These are phyloP conservation scores for Puccinia triticina DNA, from an alignment of 1,284 basidiomycete species.

Conservation along the genomic window DNA sequence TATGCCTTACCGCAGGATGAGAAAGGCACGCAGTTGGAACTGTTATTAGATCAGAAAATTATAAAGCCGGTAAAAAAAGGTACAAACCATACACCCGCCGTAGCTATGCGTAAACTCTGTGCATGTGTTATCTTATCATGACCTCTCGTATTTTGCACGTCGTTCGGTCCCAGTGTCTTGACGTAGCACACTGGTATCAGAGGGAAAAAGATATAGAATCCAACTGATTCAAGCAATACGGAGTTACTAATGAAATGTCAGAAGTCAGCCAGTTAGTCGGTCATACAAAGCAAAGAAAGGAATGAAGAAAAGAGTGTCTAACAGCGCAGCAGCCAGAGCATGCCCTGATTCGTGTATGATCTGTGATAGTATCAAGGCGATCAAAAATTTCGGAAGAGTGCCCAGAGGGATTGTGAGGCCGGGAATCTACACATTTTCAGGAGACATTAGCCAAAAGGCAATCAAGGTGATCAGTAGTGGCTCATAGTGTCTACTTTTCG, in stretches of 20 bases:
- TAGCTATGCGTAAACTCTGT: slow-evolving; percentile 28
- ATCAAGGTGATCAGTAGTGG: not conserved
- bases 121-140: not conserved
- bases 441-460: not conserved
- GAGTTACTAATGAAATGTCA: slow-evolving; percentile 18
- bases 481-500: not conserved
- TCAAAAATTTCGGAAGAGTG: slow-evolving; percentile 24
- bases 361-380: slow-evolving; percentile 41
- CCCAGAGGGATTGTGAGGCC: slow-evolving; percentile 41
- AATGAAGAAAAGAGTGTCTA: not conserved
- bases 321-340: slow-evolving; percentile 45
- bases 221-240: slow-evolving; percentile 20
- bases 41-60: not conserved
- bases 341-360: slow-evolving; percentile 37
- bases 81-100: slow-evolving; percentile 45
- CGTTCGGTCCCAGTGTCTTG: not conserved
- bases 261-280: not conserved
- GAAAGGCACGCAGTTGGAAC: not conserved
- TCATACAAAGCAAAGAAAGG: not conserved
- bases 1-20: slow-evolving; percentile 21
- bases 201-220: slow-evolving; percentile 38
- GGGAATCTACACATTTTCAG: slow-evolving; percentile 32
- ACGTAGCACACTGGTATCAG: slow-evolving; percentile 47
- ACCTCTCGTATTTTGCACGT: not conserved
- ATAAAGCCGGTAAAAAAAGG: not conserved